Evolutionary conservation across 108 stramenopile species (phyloP).

Genomic region (Fistulifera pelliculosa): DNA sequence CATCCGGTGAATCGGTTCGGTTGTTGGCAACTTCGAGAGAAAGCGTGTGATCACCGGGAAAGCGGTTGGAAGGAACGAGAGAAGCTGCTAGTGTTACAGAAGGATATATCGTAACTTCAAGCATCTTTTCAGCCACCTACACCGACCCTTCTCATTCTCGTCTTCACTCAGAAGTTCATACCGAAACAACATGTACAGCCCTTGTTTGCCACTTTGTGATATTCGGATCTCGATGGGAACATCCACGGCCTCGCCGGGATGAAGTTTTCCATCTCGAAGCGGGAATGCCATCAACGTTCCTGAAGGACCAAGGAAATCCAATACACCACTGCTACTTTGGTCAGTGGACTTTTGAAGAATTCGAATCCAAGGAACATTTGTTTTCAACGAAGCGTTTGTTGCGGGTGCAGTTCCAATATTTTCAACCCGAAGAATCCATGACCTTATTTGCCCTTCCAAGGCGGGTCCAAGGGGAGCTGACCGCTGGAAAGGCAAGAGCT

Average conservation of each 20-base stretch:
- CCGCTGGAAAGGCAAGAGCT: conserved; percentile 12
- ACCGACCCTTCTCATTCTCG: conserved; percentile 3
- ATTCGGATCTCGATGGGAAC: conserved; percentile 67
- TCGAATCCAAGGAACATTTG: conserved; percentile 76
- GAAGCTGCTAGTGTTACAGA: conserved; percentile 57
- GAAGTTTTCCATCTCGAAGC: conserved; percentile 30
- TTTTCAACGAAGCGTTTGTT: conserved; percentile 50
- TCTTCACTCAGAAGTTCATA: conserved; percentile 45
- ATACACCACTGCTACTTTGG: conserved; percentile 5
- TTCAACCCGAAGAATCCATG: conserved; percentile 62
- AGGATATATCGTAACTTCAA: conserved; percentile 67
- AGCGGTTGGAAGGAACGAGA: conserved; percentile 45
- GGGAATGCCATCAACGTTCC: conserved; percentile 72
- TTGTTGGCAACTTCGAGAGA: conserved; percentile 77
- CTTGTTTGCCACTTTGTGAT: conserved; percentile 53
- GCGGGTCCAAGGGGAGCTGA: conserved; percentile 13
- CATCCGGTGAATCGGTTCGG: conserved; percentile 59
- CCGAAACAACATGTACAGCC: conserved; percentile 74
- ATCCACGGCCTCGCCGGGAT: conserved; percentile 65
- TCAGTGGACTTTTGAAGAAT: conserved; percentile 17
- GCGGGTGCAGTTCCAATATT: conserved; percentile 80
- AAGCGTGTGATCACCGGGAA: conserved; percentile 49
- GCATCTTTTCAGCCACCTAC: conserved; percentile 64
- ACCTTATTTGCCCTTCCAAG: conserved; percentile 65
- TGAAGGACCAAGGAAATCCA: conserved; percentile 67